Evolutionary conservation across 2,329 filamentous ascomycete species (phyloP).

Genomic region (Atkinsonella hypoxylon): DNA sequence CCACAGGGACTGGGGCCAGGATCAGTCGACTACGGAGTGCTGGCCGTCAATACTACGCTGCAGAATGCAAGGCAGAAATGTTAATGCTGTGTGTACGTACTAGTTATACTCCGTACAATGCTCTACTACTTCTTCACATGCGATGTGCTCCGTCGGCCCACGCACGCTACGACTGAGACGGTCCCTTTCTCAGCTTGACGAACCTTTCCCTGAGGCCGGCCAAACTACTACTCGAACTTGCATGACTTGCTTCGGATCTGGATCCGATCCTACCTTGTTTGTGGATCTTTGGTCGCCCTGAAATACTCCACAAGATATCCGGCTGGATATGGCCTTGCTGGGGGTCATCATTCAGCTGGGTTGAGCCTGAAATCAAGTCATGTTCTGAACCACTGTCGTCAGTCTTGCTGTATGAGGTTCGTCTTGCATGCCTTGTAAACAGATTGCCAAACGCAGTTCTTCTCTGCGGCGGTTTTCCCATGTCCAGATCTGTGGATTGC

Average conservation of each 20-base stretch:
- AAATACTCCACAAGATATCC: background rate
- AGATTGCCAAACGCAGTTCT: constrained; percentile 2
- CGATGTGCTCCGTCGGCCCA: background rate
- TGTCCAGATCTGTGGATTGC: background rate
- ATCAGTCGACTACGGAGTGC: background rate
- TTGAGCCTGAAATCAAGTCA: background rate
- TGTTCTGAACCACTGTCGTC: background rate
- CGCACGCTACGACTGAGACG: background rate
- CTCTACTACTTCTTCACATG: background rate
- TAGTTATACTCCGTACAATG: no score
- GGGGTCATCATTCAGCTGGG: background rate
- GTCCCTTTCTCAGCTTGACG: background rate
- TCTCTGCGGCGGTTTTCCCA: background rate
- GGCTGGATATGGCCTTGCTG: background rate
- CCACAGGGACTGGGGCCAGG: background rate
- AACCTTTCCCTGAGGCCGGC: background rate
- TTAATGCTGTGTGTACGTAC: background rate
- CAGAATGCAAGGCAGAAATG: background rate
- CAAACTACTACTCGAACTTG: background rate
- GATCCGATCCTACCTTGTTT: background rate
- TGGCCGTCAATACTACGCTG: background rate
- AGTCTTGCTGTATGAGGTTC: background rate
- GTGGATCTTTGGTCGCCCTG: background rate
- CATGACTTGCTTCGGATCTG: background rate
- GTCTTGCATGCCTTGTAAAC: background rate